These are phyloP conservation scores for Fragaria vesca DNA, from an alignment of 306 rosid species.

Conservation along the genomic window DNA sequence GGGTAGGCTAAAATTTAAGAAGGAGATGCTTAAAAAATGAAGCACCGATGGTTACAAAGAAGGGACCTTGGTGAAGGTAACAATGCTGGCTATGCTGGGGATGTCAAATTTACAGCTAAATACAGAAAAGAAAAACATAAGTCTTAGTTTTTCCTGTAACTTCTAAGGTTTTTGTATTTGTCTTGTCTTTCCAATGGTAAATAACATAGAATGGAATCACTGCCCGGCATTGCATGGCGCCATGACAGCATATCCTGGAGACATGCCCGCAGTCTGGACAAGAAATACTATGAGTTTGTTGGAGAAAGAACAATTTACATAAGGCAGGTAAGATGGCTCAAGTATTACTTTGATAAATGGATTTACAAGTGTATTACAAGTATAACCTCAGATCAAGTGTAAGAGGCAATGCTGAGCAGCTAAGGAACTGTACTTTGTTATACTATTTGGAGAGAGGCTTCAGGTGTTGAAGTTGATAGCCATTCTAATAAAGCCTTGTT, in stretches of 20 bases:
- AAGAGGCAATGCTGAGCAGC: conserved; percentile 4
- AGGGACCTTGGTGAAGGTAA: conserved; percentile 36
- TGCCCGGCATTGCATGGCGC: background rate
- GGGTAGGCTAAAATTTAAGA: conserved; percentile 6
- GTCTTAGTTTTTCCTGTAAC: conserved; percentile 12
- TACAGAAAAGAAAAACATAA: background rate
- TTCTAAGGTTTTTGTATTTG: conserved; percentile 25
- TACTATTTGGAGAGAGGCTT: conserved; percentile 46
- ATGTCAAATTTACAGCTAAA: conserved; percentile 12
- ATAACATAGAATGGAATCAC: background rate
- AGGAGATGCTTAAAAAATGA: background rate
- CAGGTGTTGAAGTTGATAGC: conserved; percentile 50
- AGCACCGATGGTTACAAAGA: conserved; percentile 48
- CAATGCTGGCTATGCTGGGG: conserved; percentile 18
- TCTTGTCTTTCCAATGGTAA: background rate
- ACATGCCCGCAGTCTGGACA: background rate
- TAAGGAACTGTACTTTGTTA: conserved; percentile 23
- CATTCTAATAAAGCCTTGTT: conserved; percentile 76
- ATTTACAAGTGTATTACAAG: conserved; percentile 21
- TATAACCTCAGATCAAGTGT: background rate
- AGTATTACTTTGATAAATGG: background rate
- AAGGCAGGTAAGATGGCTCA: background rate
- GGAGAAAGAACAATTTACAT: background rate
- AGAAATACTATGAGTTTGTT: background rate
- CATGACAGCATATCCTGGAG: background rate